A percentile compares a stretch with the other conserved stretches of the same genome.
phyloP scores from a whole-genome alignment of 2,329 filamentous ascomycete species.

The Annulohypoxylon truncatum region DNA sequence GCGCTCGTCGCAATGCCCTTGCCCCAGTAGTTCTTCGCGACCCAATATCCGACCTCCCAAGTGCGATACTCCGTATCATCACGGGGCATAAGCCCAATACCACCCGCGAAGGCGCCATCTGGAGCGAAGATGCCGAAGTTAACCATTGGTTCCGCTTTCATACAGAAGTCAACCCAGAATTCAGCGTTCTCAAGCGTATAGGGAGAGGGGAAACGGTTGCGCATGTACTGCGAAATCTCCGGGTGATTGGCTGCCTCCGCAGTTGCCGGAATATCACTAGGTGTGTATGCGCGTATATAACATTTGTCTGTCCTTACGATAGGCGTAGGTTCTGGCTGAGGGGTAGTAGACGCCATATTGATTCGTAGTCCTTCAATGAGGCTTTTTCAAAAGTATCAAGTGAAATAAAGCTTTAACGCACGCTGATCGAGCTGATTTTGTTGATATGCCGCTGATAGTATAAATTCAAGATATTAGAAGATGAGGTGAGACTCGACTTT shows the following conservation, averaged over 20 bases:
- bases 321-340: conserved; percentile 24
- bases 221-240: conserved; percentile 54
- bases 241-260: conserved; percentile 54
- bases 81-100: conserved; percentile 54
- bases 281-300: conserved; percentile 56
- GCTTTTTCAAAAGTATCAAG: background rate
- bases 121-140: conserved; percentile 53
- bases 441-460: background rate
- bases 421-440: background rate
- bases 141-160: conserved; percentile 40
- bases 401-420: background rate
- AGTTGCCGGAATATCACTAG: conserved; percentile 54
- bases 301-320: conserved; percentile 49
- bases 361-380: background rate
- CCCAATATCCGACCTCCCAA: conserved; percentile 64
- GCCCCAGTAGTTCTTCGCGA: conserved; percentile 58
- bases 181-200: conserved; percentile 57
- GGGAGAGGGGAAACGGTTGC: conserved; percentile 59
- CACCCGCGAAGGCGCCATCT: conserved; percentile 54
- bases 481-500: background rate
- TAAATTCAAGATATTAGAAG: background rate
- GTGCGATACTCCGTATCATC: conserved; percentile 56
- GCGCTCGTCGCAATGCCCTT: conserved; percentile 59
- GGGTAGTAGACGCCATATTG: conserved; percentile 19
- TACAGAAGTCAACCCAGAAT: conserved; percentile 50